Base-by-base conservation (phyloP, 2,329 filamentous ascomycete genomes). In the Aciculosporium take region DNA sequence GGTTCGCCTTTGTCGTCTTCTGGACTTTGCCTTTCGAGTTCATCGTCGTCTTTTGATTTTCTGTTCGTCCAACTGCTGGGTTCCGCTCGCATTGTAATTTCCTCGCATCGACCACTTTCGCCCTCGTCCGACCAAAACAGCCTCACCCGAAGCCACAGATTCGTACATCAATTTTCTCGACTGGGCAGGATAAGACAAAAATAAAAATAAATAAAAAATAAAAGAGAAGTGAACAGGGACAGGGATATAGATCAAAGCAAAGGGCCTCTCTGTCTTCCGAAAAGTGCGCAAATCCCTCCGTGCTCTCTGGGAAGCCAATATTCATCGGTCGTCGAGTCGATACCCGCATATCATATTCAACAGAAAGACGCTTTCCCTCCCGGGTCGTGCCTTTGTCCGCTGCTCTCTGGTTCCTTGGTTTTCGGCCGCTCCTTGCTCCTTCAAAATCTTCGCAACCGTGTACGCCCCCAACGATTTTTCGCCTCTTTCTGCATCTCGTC, bases 351-450 rank as follows among this genome's bases (percentile, higher is more conserved):
- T 9, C n/a, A 25, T 10, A n/a, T 17, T 28, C 13, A 24, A 9
- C 30, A 12, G n/a, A 43, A 15, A 35, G 15, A 23, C 28, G 17
- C 13, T n/a, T 3, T 32, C 15, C n/a, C 9, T 37, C 15, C 31
- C 18, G 40, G 41, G 15, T 39, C 37, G 37, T 27, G 23, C 41
- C 41, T 38, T 41, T 45, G 37, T 52, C 48, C 40, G 56, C 63
- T 58, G 62, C 64, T 54, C 53, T 56, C 53, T 55, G 53, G 53
- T n/a, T n/a, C 59, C 52, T 58, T 58, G 52, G 43, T 43, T 41
- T 44, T 43, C 46, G 45, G 39, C 46, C 46, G 39, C 51, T 53
- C 53, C 37, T 51, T 49, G 46, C 48, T 45, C 24, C n/a, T 46
- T 39, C 43, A 38, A 46, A 43, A 20, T 17, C 3, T 17, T 24